Percentiles rank a stretch among this genome's conserved stretches.
These are phyloP conservation scores for Fusarium luffae DNA, from an alignment of 2,329 filamentous ascomycete genomes.

Conservation along the genomic window DNA sequence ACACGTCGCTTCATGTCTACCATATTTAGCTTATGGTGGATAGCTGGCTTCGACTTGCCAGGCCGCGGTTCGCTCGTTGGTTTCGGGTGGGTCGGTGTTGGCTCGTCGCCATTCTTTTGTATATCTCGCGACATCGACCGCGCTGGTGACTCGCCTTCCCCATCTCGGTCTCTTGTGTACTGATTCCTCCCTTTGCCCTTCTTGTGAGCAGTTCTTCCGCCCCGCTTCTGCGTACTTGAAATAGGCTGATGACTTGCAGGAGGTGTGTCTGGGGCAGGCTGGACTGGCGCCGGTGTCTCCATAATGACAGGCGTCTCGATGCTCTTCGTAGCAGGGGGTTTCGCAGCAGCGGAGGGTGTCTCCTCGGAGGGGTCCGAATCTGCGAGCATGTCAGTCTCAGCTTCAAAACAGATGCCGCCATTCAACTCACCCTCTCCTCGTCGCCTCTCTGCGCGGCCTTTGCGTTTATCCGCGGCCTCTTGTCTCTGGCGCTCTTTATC, in stretches of 20 bases:
- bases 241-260: slow-evolving; percentile 59
- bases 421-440: slow-evolving; percentile 77
- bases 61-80: slow-evolving; percentile 63
- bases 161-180: slow-evolving; percentile 80
- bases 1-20: slow-evolving; percentile 89
- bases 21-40: slow-evolving; percentile 80
- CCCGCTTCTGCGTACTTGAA: slow-evolving; percentile 67
- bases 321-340: slow-evolving; percentile 45
- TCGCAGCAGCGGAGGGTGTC: slow-evolving; percentile 60
- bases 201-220: slow-evolving; percentile 69
- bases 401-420: not conserved
- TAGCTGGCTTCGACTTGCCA: slow-evolving; percentile 61
- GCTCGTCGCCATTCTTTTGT: slow-evolving; percentile 52
- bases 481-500: slow-evolving; percentile 79
- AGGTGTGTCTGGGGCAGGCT: slow-evolving; percentile 53
- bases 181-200: slow-evolving; percentile 82
- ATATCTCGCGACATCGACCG: slow-evolving; percentile 65
- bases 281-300: slow-evolving; percentile 46
- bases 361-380: slow-evolving; percentile 81
- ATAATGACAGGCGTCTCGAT: slow-evolving; percentile 47
- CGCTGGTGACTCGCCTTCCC: slow-evolving; percentile 66
- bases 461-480: slow-evolving; percentile 82
- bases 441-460: slow-evolving; percentile 82
- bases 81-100: slow-evolving; percentile 51
- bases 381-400: slow-evolving; percentile 47